Conservation (phyloP, 1,284 basidiomycete genomes). For the Leccinum pachyderme region DNA sequence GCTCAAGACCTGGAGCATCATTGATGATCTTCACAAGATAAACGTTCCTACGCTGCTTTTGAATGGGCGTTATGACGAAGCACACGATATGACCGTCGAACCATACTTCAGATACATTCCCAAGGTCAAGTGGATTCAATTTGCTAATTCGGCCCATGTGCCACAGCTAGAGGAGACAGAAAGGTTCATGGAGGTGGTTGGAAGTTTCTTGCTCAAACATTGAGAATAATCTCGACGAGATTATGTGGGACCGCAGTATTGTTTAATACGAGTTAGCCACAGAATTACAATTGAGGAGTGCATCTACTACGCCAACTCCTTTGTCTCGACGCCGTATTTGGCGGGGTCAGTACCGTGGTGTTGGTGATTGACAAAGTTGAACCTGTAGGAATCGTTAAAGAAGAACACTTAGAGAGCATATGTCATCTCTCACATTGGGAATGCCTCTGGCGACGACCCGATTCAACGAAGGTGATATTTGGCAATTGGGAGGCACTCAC, state of each 20-base stretch:
- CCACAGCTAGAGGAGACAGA: slow-evolving; percentile 47
- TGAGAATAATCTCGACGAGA: not conserved
- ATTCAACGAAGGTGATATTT: slow-evolving; percentile 4
- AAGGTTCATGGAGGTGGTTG: slow-evolving; percentile 41
- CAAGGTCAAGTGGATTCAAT: slow-evolving; percentile 48
- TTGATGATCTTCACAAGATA: slow-evolving; percentile 45
- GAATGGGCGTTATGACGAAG: slow-evolving; percentile 52
- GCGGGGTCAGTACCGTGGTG: slow-evolving; percentile 82
- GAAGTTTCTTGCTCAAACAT: slow-evolving; percentile 32
- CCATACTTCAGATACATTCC: slow-evolving; percentile 47
- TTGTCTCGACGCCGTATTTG: slow-evolving; percentile 62
- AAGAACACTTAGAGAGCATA: not conserved
- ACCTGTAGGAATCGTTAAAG: slow-evolving; percentile 48
- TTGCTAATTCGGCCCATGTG: slow-evolving; percentile 45
- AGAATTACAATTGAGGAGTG: slow-evolving; percentile 7
- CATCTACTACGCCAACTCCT: slow-evolving; percentile 27
- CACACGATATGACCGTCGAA: slow-evolving; percentile 42
- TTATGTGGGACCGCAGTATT: not conserved
- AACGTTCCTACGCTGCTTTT: slow-evolving; percentile 47
- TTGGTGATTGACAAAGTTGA: slow-evolving; percentile 90
- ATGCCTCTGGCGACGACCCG: slow-evolving; percentile 44
- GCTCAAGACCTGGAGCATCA: slow-evolving; percentile 48
- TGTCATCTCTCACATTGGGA: slow-evolving; percentile 59
- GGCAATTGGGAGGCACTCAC: slow-evolving; percentile 49
- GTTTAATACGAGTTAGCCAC: not conserved